These are phyloP conservation scores for Annona squamosa DNA, from an alignment of 164 flowering plant species.

Conservation along the genomic window DNA sequence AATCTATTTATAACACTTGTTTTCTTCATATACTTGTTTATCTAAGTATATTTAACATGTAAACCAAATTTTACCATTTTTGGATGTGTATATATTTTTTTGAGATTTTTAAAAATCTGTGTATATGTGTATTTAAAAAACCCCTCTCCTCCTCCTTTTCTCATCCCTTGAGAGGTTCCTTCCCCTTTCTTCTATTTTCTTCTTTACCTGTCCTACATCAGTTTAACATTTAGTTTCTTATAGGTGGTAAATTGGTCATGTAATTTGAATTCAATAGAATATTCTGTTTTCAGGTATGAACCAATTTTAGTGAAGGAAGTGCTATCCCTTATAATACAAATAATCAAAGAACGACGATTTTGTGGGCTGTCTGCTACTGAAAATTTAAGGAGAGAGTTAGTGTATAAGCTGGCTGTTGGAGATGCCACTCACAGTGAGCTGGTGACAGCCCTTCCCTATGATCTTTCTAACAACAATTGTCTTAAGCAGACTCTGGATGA, in stretches of 20 bases:
- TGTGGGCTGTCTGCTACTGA: conserved; percentile 73
- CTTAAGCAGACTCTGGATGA: conserved; percentile 64
- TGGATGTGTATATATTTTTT: too few species aligned
- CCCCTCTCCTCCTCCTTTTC: too few species aligned
- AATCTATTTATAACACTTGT: too few species aligned
- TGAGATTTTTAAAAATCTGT: too few species aligned
- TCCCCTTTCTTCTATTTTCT: too few species aligned
- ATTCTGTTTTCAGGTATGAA: conserved; percentile 61
- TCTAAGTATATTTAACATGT: too few species aligned
- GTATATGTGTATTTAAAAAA: too few species aligned
- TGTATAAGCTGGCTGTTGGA: conserved; percentile 68
- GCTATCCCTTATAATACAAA: conserved; percentile 84
- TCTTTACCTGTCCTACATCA: too few species aligned
- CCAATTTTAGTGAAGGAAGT: conserved; percentile 74
- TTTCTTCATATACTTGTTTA: too few species aligned
- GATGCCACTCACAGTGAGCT: conserved; percentile 93
- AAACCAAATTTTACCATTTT: too few species aligned
- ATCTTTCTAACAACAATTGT: conserved; percentile 58
- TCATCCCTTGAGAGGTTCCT: too few species aligned
- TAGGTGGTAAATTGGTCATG: not conserved
- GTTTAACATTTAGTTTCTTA: too few species aligned
- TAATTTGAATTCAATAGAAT: conserved; percentile 6
- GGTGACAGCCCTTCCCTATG: conserved; percentile 76
- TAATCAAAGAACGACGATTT: conserved; percentile 78
- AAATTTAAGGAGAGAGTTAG: conserved; percentile 73